Evolutionary conservation across 495 filamentous ascomycete genomes (phyloP), one percentile per base, ranked within the genome.

Genomic region (Elaphomyces granulatus): DNA sequence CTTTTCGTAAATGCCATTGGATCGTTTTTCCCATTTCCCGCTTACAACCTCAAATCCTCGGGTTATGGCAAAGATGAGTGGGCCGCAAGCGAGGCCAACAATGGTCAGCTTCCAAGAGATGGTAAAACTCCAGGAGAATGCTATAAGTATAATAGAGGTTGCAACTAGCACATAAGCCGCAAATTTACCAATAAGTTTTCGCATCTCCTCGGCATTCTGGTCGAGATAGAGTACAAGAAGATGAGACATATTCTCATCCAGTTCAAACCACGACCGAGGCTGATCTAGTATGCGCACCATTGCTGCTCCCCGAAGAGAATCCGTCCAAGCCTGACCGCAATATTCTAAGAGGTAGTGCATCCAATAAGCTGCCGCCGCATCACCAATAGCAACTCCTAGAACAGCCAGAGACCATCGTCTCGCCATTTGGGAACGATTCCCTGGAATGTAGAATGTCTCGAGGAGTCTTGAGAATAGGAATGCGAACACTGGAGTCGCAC

Each of bases 121-220:
- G 0, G 68, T 46, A 36, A 94, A 48, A 34, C 82, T 78, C 86
- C 85, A 95, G 3, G 71, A 46, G 4, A 92, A 42, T 0, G 85
- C 71, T 14, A 80, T 71, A 1, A 61, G 26, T 12, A 80, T 70
- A 67, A 90, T 85, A 8, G 70, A 38, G 3, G 64, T 49, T 3
- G 78, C 74, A 3, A 82, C 72, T 10, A 87, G 69, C 0, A 80
- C 52, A 32, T 77, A 74, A 2, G 76, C 80, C 4, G 76, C 72
- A 50, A 92, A 94, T 31, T 81, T 73, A 8, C 83, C 80, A 2
- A 94, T 60, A 0, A 96, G 53, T 43, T 85, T 83, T 3, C 80
- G 70, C 71, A 87, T 87, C 49, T 94, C 83, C 56, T 96, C 90
- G 2, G 77, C 83, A 49, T 88, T 80, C 36, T 83, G 71, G 48